A percentile compares a stretch with the other conserved stretches of the same genome.
phyloP scores from a whole-genome alignment of 2,329 filamentous ascomycete species.

The Aspergillus quadricinctus region DNA sequence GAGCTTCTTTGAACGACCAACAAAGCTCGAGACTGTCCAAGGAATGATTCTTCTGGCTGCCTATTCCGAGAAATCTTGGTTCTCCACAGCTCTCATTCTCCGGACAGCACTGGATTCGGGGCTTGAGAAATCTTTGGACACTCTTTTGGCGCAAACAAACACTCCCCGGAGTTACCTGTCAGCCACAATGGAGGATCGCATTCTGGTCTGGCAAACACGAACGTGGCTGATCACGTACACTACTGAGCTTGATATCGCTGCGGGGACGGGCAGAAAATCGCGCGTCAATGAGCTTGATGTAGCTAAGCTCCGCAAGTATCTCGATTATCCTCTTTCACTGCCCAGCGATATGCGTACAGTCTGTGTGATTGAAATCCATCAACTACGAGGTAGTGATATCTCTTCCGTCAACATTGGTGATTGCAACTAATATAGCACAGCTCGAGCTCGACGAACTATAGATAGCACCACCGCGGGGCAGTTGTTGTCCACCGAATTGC shows the following conservation, averaged over 20 bases:
- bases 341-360: conserved; percentile 33
- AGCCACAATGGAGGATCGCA: conserved; percentile 30
- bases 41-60: conserved; percentile 34
- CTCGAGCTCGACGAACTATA: conserved; percentile 25
- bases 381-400: conserved; percentile 25
- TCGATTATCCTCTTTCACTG: conserved; percentile 33
- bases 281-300: conserved; percentile 31
- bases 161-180: conserved; percentile 31
- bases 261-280: conserved; percentile 32
- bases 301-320: conserved; percentile 28
- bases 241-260: conserved; percentile 31
- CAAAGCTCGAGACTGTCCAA: conserved; percentile 33
- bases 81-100: conserved; percentile 33
- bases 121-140: conserved; percentile 32
- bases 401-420: background rate
- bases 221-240: conserved; percentile 35
- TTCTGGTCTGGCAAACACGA: conserved; percentile 32
- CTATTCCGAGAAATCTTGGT: conserved; percentile 36
- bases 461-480: conserved; percentile 24
- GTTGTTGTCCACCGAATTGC: conserved; percentile 24
- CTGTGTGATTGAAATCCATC: conserved; percentile 33
- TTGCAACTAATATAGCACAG: conserved; percentile 8
- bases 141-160: conserved; percentile 25
- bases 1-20: conserved; percentile 34
- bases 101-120: conserved; percentile 33